Evolutionary conservation across 2,329 filamentous ascomycete genomes (phyloP).

Genomic region (Cordyceps pruinosa): DNA sequence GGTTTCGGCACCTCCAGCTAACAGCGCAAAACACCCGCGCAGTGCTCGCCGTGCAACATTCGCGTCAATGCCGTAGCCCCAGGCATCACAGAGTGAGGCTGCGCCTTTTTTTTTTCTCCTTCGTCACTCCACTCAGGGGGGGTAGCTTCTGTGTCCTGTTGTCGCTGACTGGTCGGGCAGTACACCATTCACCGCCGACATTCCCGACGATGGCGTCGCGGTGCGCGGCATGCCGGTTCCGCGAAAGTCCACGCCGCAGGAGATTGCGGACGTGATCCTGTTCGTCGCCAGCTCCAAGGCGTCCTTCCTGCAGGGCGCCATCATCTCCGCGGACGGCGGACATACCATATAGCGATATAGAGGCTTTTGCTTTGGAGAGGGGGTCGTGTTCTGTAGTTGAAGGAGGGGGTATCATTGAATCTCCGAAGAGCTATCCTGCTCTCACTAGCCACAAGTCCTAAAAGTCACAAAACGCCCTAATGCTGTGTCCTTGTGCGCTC

Average conservation of each 20-base stretch:
- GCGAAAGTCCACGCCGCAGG: constrained; percentile 36
- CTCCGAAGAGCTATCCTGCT: neutral
- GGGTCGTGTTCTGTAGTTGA: neutral
- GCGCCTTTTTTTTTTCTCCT: neutral
- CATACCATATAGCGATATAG: constrained; percentile 34
- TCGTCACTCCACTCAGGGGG: no score
- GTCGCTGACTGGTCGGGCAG: constrained; percentile 14
- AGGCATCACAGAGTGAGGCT: constrained; percentile 35
- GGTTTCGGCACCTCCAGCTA: neutral
- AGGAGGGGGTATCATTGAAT: constrained; percentile 8
- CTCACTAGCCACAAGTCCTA: neutral
- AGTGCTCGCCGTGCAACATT: constrained; percentile 39
- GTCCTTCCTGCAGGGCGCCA: constrained; percentile 37
- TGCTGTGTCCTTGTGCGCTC: neutral
- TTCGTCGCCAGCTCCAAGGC: constrained; percentile 39
- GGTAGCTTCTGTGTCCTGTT: no score
- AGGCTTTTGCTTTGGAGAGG: neutral
- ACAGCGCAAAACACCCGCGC: neutral
- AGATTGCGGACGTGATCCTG: constrained; percentile 39
- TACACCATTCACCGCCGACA: constrained; percentile 36
- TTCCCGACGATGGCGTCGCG: constrained; percentile 26
- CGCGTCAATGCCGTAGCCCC: constrained; percentile 40
- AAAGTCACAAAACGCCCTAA: neutral
- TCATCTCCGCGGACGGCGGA: constrained; percentile 38
- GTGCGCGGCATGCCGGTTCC: constrained; percentile 30